Evolutionary conservation across 805 yeast species (phyloP).

Genomic region (Wickerhamiella azymoides): DNA sequence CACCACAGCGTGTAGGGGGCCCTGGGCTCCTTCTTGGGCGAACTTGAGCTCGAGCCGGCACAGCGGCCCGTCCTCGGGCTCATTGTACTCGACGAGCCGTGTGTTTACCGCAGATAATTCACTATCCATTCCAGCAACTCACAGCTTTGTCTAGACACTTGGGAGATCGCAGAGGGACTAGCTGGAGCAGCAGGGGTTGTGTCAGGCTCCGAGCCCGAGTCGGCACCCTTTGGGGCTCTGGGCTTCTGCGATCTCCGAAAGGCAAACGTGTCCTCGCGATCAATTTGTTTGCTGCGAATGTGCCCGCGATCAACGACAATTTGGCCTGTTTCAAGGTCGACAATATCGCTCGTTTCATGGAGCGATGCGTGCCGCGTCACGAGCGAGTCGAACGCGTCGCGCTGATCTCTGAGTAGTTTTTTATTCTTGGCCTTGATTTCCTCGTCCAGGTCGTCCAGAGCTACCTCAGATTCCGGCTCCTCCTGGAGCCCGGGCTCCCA

Average conservation of each 20-base stretch:
- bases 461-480: too few relatives aligned
- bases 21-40: too few relatives aligned
- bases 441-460: conserved; percentile 1
- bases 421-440: background rate
- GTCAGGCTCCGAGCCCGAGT: background rate
- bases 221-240: too few relatives aligned
- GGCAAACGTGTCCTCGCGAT: background rate
- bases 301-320: conserved; percentile 60
- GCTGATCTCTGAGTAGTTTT: conserved; percentile 18
- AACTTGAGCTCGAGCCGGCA: conserved; percentile 8
- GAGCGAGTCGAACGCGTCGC: conserved; percentile 25
- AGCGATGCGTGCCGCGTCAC: conserved; percentile 24
- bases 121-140: conserved; percentile 7
- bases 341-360: conserved; percentile 21
- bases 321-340: conserved; percentile 48
- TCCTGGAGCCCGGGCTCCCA: conserved; percentile 1
- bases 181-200: background rate
- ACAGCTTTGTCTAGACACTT: background rate
- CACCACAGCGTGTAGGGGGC: conserved; percentile 8
- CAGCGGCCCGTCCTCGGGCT: conserved; percentile 9
- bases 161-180: background rate
- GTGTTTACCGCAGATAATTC: background rate
- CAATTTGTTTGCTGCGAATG: conserved; percentile 37
- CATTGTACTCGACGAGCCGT: conserved; percentile 8
- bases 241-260: too few relatives aligned